A percentile compares a stretch with the other conserved stretches of the same genome.
Evolutionary conservation across 129 eudicot genomes (phyloP).

Genomic region (Flaveria robusta): DNA sequence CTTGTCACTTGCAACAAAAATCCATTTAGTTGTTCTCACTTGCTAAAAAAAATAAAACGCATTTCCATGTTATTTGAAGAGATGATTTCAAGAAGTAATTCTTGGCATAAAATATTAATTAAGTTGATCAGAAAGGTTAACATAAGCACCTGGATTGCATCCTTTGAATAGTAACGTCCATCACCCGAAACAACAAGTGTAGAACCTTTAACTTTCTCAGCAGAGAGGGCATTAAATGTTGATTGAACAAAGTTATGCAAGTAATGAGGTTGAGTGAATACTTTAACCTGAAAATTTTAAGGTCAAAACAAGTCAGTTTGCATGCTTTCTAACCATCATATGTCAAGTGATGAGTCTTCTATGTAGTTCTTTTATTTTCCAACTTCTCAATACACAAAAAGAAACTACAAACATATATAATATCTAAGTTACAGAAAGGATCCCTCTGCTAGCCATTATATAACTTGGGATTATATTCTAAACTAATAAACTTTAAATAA

Average conservation of each 20-base stretch:
- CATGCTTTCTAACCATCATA: neutral
- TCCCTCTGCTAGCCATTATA: neutral
- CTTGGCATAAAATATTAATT: neutral
- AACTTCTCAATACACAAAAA: neutral
- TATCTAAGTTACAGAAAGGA: neutral
- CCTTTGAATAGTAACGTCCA: constrained; percentile 90
- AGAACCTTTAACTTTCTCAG: constrained; percentile 82
- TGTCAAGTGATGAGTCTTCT: neutral
- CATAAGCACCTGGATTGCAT: constrained; percentile 75
- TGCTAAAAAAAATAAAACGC: neutral
- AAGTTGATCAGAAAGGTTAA: neutral
- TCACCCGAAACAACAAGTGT: constrained; percentile 99
- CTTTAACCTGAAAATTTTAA: constrained; percentile 73
- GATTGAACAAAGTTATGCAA: constrained; percentile 90
- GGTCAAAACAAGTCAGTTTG: constrained; percentile 8
- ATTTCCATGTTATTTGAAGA: neutral
- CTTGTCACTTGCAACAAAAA: constrained; percentile 12
- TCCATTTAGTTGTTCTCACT: neutral
- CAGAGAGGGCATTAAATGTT: constrained; percentile 83
- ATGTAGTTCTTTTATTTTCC: neutral
- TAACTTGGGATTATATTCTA: neutral
- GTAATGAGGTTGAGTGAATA: constrained; percentile 86
- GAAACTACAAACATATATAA: neutral
- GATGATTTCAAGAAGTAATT: neutral
- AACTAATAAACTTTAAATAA: neutral